Conservation (phyloP, 1,284 basidiomycete genomes). For the Ganoderma resinaceum region DNA sequence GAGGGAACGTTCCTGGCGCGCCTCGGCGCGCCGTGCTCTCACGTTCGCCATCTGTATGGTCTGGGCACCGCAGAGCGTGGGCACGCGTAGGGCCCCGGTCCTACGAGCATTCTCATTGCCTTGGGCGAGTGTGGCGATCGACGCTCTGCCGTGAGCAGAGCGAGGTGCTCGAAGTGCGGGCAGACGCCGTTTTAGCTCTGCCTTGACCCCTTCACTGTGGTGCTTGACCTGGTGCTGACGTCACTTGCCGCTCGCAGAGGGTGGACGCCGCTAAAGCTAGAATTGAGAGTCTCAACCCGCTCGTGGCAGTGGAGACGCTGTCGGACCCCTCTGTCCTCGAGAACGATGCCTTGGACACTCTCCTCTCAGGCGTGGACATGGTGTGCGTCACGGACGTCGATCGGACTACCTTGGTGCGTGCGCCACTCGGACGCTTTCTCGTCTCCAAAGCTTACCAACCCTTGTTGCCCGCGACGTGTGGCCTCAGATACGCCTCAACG, state of each 20-base stretch:
- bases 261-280: slow-evolving; percentile 85
- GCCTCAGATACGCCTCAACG: slow-evolving; percentile 79
- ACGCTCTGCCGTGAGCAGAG: slow-evolving; percentile 8
- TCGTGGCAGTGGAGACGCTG: slow-evolving; percentile 81
- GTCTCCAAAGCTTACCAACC: slow-evolving; percentile 22
- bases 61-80: slow-evolving; percentile 26
- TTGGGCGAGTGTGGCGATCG: not conserved
- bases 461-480: slow-evolving; percentile 14
- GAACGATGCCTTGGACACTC: slow-evolving; percentile 59
- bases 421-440: not conserved
- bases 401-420: slow-evolving; percentile 72
- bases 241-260: slow-evolving; percentile 57
- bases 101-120: slow-evolving; percentile 10
- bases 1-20: slow-evolving; percentile 11
- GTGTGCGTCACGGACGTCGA: slow-evolving; percentile 86
- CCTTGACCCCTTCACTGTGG: not conserved
- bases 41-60: slow-evolving; percentile 16
- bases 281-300: slow-evolving; percentile 91
- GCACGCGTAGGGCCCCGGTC: slow-evolving; percentile 7
- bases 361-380: slow-evolving; percentile 75
- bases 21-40: slow-evolving; percentile 18
- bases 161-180: not conserved
- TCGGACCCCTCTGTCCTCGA: slow-evolving; percentile 59
- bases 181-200: not conserved
- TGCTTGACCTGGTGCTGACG: slow-evolving; percentile 26